Evolutionary conservation across 371 early-diverging fungal genomes (phyloP), one percentile per base, ranked within the genome.

Genomic region (Conidiobolus incongruus): DNA sequence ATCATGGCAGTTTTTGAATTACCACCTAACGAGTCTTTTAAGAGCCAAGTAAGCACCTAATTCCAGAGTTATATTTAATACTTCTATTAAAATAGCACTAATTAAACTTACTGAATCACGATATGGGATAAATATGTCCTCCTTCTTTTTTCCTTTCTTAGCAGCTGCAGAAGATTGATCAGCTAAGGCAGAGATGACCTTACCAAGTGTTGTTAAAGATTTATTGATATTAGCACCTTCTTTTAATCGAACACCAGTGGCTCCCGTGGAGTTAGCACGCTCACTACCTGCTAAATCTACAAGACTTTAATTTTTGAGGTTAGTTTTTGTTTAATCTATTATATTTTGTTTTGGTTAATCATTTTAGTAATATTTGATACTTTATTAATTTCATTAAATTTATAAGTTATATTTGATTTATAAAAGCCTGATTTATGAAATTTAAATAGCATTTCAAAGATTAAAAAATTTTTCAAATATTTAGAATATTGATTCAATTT

Each of bases 211-310:
- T 22, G 88, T 81, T 7, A 99, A 63, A 1, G 87, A 86, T 52
- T 77, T 78, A 67, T 99, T 99, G 55, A 99, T 99, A 47, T 88
- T 83, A 21, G 90, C 88, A n/a, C 98, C 98, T 65, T 99, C 99
- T 55, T 93, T 94, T 16, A 99, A 60, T 8, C 98, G 72, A n/a
- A 66, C 66, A 13, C 98, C 98, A 15, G 89, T 84, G 2, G 26
- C 26, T 33, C 93, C 89, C 0, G 99, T 97, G 37, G 86, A 76
- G 37, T 84, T 77, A 16, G 90, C 85, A 21, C 99, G 72, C 61
- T 99, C 99, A 49, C 88, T 86, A 40, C 97, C 96, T 7, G 95
- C 97, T 38, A 85, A 58, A 64, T 85, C 86, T 1, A 85, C 82
- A 37, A 85, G 59, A 60, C 79, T 81, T 31, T n/a, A n/a, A n/a